A percentile compares a stretch with the other conserved stretches of the same genome.
Conservation (phyloP, 2,329 filamentous ascomycete species). For the Dactylellina drechsleri region DNA sequence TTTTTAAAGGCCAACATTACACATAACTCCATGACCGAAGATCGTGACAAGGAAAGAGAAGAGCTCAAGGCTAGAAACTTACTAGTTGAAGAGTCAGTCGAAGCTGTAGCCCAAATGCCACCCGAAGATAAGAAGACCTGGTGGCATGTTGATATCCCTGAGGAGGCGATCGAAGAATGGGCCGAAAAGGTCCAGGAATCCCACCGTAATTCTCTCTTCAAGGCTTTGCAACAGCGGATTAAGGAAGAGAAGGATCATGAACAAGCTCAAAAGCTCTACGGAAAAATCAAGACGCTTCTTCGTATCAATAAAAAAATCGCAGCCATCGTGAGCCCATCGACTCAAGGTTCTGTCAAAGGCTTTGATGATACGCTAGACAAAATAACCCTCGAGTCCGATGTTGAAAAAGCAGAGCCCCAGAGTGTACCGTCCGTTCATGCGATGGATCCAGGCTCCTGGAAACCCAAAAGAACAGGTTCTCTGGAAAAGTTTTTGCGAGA, state of each 20-base stretch:
- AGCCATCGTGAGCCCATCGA: too few species aligned
- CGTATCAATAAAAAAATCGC: background rate
- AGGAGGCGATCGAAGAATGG: constrained; percentile 34
- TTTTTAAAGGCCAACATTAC: constrained; percentile 19
- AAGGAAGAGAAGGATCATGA: constrained; percentile 14
- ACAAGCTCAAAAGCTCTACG: constrained; percentile 22
- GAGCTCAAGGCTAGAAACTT: background rate
- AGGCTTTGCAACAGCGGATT: constrained; percentile 16
- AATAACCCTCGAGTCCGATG: too few species aligned
- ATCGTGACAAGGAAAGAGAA: constrained; percentile 1
- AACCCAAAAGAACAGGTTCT: background rate
- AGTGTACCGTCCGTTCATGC: too few species aligned
- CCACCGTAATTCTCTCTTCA: constrained; percentile 13
- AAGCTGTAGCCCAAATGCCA: background rate
- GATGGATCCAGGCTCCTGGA: too few species aligned
- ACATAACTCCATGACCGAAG: background rate
- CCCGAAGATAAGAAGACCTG: constrained; percentile 1
- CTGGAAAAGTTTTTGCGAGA: constrained; percentile 10
- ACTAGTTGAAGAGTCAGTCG: background rate
- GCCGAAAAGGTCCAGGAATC: constrained; percentile 36
- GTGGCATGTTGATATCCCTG: constrained; percentile 22
- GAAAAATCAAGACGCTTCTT: constrained; percentile 16
- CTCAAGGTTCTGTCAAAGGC: background rate
- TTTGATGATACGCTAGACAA: background rate
- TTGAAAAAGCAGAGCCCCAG: too few species aligned